Evolutionary conservation across 1,284 basidiomycete genomes (phyloP).

Genomic region (Austroboletus novae-zelandiae): DNA sequence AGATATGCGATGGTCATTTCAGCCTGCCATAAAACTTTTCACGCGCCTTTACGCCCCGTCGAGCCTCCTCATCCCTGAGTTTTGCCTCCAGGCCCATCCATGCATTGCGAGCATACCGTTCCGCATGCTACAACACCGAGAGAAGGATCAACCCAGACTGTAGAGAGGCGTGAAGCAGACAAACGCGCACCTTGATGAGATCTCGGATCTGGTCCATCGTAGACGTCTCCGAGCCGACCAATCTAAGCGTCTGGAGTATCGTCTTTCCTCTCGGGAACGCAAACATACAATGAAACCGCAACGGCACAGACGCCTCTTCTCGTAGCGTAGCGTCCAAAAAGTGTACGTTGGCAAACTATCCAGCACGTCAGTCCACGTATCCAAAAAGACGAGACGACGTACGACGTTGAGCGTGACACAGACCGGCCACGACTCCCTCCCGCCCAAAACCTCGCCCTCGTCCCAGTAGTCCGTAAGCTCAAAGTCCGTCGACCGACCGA

Average conservation of each 20-base stretch:
- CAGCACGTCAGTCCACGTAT: background rate
- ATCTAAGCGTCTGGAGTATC: constrained; percentile 56
- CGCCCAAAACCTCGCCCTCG: constrained; percentile 65
- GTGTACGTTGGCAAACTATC: constrained; percentile 51
- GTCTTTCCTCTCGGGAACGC: constrained; percentile 48
- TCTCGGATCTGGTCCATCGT: constrained; percentile 43
- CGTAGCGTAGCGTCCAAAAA: constrained; percentile 66
- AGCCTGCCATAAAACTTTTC: constrained; percentile 35
- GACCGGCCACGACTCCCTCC: constrained; percentile 66
- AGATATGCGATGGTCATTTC: constrained; percentile 7
- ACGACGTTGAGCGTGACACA: constrained; percentile 76
- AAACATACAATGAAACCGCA: constrained; percentile 58
- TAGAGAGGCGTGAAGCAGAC: background rate
- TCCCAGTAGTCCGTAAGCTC: constrained; percentile 84
- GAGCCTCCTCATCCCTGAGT: constrained; percentile 44
- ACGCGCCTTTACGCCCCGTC: constrained; percentile 41
- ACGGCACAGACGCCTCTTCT: constrained; percentile 62
- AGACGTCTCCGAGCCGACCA: constrained; percentile 58
- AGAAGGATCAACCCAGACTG: constrained; percentile 2
- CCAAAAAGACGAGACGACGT: constrained; percentile 18
- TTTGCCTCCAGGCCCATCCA: constrained; percentile 42
- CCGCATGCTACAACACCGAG: constrained; percentile 47
- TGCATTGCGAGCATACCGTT: constrained; percentile 41
- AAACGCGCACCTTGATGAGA: constrained; percentile 47
- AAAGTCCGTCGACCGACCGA: constrained; percentile 58